Evolutionary conservation across 2,329 filamentous ascomycete species (phyloP).

Genomic region (Nemania sp.): DNA sequence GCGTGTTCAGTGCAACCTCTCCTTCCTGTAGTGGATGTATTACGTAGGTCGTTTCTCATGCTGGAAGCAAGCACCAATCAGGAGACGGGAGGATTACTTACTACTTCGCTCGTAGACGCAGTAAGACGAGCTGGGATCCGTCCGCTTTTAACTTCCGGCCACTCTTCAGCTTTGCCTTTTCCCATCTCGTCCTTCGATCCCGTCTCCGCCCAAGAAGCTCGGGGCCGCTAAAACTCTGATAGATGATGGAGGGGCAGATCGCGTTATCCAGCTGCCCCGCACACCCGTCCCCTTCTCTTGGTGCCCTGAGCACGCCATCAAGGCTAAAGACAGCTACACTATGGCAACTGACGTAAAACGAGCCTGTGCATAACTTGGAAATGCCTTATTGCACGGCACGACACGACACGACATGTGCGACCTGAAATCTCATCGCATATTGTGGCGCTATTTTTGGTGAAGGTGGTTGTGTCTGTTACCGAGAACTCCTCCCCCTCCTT

Average conservation of each 20-base stretch:
- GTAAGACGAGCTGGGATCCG: constrained; percentile 8
- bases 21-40: too few relatives aligned
- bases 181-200: constrained; percentile 6
- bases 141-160: constrained; percentile 1
- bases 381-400: constrained; percentile 2
- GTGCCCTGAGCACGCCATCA: constrained; percentile 42
- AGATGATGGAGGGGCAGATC: neutral
- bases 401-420: neutral
- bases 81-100: constrained; percentile 14
- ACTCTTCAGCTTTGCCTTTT: constrained; percentile 7
- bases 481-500: neutral
- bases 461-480: neutral
- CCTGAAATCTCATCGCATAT: neutral
- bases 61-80: constrained; percentile 8
- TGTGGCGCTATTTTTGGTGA: constrained; percentile 1
- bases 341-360: constrained; percentile 19
- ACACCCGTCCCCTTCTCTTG: constrained; percentile 5
- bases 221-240: neutral
- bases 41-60: too few relatives aligned
- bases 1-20: too few relatives aligned
- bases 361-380: neutral
- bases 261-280: constrained; percentile 10
- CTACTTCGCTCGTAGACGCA: constrained; percentile 2
- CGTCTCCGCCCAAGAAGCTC: neutral
- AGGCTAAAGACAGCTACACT: constrained; percentile 30